These are phyloP conservation scores for Xylaria venustula DNA, from an alignment of 495 filamentous ascomycete species.

Conservation along the genomic window DNA sequence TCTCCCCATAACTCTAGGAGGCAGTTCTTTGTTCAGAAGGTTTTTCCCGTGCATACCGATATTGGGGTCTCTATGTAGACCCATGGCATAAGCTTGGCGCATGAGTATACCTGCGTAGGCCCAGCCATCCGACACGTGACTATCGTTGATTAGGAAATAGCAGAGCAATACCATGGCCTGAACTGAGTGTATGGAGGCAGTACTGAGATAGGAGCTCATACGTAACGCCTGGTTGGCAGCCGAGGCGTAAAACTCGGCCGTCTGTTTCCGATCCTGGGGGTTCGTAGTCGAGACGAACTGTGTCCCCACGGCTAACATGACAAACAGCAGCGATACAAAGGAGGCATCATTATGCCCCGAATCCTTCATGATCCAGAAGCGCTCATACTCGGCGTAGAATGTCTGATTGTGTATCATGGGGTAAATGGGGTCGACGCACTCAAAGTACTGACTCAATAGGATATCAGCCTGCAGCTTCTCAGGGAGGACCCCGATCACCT, in stretches of 20 bases:
- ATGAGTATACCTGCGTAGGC: conserved; percentile 69
- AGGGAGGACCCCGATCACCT: conserved; percentile 68
- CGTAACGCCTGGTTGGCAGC: conserved; percentile 68
- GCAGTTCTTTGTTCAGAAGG: background rate
- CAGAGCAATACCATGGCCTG: conserved; percentile 73
- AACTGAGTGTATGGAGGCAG: conserved; percentile 62
- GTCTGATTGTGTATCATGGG: conserved; percentile 66
- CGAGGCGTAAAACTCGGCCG: conserved; percentile 73
- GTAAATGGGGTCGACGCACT: conserved; percentile 71
- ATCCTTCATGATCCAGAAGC: conserved; percentile 60
- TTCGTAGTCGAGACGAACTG: conserved; percentile 64
- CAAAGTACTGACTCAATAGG: conserved; percentile 66
- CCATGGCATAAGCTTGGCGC: conserved; percentile 72
- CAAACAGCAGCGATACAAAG: conserved; percentile 63
- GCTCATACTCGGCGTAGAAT: conserved; percentile 69
- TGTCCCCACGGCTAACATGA: conserved; percentile 69
- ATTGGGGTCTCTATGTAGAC: conserved; percentile 71
- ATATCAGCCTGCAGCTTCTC: conserved; percentile 71
- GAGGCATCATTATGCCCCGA: conserved; percentile 58
- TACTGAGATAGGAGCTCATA: conserved; percentile 66
- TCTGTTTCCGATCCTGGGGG: conserved; percentile 58
- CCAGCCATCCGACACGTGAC: conserved; percentile 73
- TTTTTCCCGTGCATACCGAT: conserved; percentile 44
- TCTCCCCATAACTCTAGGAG: background rate
- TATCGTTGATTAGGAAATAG: conserved; percentile 77